A percentile compares a stretch with the other conserved stretches of the same genome.
Conservation (phyloP, 768 basidiomycete species). For the Lactifluus rugatus region DNA sequence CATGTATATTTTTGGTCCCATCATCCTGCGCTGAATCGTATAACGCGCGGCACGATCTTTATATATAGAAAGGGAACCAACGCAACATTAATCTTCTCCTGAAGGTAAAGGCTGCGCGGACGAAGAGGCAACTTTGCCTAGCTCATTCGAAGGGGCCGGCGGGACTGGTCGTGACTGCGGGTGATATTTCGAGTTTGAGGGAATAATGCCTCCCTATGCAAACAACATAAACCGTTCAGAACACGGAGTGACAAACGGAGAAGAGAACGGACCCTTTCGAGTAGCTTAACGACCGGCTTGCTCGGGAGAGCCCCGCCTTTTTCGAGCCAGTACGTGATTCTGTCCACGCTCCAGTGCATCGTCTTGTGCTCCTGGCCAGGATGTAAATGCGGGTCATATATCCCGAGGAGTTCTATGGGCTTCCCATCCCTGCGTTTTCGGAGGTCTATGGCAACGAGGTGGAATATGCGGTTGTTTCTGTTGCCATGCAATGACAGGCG, state of each 20-base stretch:
- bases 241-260: background rate
- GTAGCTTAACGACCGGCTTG: slow-evolving; percentile 61
- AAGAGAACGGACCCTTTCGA: slow-evolving; percentile 59
- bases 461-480: slow-evolving; percentile 66
- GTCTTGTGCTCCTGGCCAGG: slow-evolving; percentile 51
- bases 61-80: background rate
- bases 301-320: slow-evolving; percentile 72
- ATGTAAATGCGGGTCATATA: slow-evolving; percentile 63
- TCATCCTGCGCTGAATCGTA: background rate
- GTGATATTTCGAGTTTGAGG: slow-evolving; percentile 47
- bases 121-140: background rate
- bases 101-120: background rate
- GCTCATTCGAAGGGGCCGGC: background rate
- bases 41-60: background rate
- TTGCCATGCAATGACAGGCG: slow-evolving; percentile 77
- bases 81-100: background rate
- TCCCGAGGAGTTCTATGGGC: slow-evolving; percentile 80
- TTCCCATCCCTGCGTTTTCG: slow-evolving; percentile 67
- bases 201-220: slow-evolving; percentile 50
- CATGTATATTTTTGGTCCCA: background rate
- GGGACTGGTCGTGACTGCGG: slow-evolving; percentile 23
- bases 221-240: background rate
- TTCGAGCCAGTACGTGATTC: slow-evolving; percentile 83
- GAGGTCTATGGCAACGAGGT: slow-evolving; percentile 75
- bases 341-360: slow-evolving; percentile 82